phyloP scores from a whole-genome alignment of 139 green algal genomes.

The Tetratostichococcus sp. region DNA sequence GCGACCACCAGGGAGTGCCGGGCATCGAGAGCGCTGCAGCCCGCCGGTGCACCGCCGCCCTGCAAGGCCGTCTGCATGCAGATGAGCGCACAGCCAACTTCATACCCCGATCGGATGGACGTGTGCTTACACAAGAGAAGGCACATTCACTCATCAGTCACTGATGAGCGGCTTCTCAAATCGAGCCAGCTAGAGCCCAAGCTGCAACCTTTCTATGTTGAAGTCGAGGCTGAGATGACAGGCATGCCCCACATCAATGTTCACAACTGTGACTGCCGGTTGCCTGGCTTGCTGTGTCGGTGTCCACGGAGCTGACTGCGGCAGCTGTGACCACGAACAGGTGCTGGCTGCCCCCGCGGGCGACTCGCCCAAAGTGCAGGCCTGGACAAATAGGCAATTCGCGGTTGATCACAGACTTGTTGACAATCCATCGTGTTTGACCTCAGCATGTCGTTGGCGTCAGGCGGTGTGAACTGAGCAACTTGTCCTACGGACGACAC shows the following conservation, averaged over 20 bases:
- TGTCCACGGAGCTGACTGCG: constrained; percentile 43
- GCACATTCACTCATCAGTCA: too few species aligned
- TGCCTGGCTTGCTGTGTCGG: constrained; percentile 21
- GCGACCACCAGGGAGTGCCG: constrained; percentile 47
- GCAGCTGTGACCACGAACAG: constrained; percentile 69
- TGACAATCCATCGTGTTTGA: not conserved
- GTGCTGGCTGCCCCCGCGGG: constrained; percentile 13
- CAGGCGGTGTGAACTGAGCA: too few species aligned
- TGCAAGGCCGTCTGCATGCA: constrained; percentile 43
- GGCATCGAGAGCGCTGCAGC: constrained; percentile 21
- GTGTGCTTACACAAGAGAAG: too few species aligned
- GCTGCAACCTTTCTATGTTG: too few species aligned
- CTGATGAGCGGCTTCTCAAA: too few species aligned
- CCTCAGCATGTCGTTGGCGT: too few species aligned
- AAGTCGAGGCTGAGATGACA: too few species aligned
- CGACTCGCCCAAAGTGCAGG: not conserved
- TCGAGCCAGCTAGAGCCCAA: too few species aligned
- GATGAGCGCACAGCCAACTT: not conserved
- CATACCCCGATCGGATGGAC: not conserved
- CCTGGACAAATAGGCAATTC: not conserved
- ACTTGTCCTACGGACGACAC: too few species aligned
- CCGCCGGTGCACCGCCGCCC: constrained; percentile 26
- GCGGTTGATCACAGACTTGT: not conserved
- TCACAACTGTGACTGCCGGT: too few species aligned
- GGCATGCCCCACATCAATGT: too few species aligned